These are phyloP conservation scores for Extremus antarcticus DNA, from an alignment of 495 filamentous ascomycete genomes.

Conservation along the genomic window DNA sequence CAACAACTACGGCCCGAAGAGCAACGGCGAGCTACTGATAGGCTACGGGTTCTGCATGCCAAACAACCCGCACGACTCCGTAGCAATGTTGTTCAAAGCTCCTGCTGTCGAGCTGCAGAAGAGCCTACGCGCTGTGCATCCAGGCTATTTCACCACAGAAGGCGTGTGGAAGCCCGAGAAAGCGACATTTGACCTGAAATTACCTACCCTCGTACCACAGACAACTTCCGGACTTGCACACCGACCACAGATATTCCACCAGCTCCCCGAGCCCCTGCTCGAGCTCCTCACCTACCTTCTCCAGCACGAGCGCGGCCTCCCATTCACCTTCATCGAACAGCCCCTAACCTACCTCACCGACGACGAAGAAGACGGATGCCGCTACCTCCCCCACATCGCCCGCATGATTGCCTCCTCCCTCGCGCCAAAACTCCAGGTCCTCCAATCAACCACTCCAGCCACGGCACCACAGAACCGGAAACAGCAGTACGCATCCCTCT, in stretches of 20 bases:
- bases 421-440: constrained; percentile 4
- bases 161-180: constrained; percentile 14
- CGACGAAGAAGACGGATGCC: not conserved
- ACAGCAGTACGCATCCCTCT: constrained; percentile 23
- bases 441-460: not conserved
- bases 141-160: constrained; percentile 7
- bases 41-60: constrained; percentile 57
- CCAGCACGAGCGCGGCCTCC: constrained; percentile 14
- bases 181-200: constrained; percentile 13
- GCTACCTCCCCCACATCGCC: constrained; percentile 15
- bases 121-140: constrained; percentile 5
- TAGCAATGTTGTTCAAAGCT: constrained; percentile 33
- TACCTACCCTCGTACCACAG: not conserved
- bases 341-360: constrained; percentile 2
- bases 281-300: constrained; percentile 19
- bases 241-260: not conserved
- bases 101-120: constrained; percentile 17
- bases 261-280: constrained; percentile 13
- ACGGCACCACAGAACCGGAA: constrained; percentile 13
- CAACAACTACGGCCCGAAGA: constrained; percentile 60
- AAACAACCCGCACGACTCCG: constrained; percentile 37
- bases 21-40: constrained; percentile 57
- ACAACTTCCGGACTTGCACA: not conserved
- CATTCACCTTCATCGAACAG: constrained; percentile 1
- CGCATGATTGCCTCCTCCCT: constrained; percentile 18